These are phyloP conservation scores for Fusarium humuli DNA, from an alignment of 2,329 filamentous ascomycete genomes.

Conservation along the genomic window DNA sequence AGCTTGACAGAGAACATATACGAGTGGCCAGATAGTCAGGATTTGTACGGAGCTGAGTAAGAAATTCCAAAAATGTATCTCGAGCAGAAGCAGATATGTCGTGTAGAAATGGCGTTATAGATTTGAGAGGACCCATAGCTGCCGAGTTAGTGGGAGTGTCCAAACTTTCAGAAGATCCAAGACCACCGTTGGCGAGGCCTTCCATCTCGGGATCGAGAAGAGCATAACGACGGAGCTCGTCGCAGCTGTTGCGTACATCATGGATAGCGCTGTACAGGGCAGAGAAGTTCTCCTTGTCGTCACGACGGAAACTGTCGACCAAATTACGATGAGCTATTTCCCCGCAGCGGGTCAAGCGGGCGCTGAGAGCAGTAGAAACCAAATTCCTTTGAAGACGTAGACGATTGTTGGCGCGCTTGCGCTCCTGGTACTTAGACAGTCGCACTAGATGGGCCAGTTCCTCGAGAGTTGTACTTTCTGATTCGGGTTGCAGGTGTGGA, in stretches of 20 bases:
- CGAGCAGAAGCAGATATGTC: conserved; percentile 81
- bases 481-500: conserved; percentile 68
- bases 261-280: conserved; percentile 81
- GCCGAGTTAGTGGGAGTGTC: conserved; percentile 60
- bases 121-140: conserved; percentile 53
- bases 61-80: conserved; percentile 80
- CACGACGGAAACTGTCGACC: conserved; percentile 80
- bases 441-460: conserved; percentile 83
- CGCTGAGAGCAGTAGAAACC: conserved; percentile 79
- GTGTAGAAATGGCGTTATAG: conserved; percentile 70
- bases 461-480: conserved; percentile 76
- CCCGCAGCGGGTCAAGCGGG: conserved; percentile 78
- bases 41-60: conserved; percentile 85
- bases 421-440: conserved; percentile 83
- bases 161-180: conserved; percentile 61
- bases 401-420: conserved; percentile 79
- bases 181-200: conserved; percentile 57
- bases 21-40: conserved; percentile 88
- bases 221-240: conserved; percentile 77
- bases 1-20: conserved; percentile 77
- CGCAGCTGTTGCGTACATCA: conserved; percentile 81
- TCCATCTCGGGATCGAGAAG: conserved; percentile 80
- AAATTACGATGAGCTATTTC: conserved; percentile 80
- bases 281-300: conserved; percentile 82
- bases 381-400: conserved; percentile 79